Evolutionary conservation across 495 filamentous ascomycete species (phyloP), one percentile per base, ranked within the genome.

Genomic region (Astrothelium subdiscretum): DNA sequence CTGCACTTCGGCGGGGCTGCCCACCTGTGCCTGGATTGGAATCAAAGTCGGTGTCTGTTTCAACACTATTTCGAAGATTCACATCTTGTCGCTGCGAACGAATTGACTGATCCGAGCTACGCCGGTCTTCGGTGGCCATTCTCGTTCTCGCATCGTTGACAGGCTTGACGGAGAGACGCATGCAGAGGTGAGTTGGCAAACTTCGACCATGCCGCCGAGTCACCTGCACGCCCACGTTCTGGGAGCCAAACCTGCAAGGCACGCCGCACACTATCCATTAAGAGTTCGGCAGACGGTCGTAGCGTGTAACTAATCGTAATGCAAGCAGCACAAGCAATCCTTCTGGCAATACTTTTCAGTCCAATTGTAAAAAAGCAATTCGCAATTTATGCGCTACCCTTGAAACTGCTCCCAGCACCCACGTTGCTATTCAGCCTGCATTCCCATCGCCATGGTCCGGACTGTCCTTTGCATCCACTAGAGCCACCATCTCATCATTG

Each of bases 141-240:
- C 15, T 26, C 48, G 22, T 20, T 5, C 24, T 54, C 48, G 24
- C 48, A 54, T 54, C 48, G 24, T 54, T 29, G 48, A 54, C 48
- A 54, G 24, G 48, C 48, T 54, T 29, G 48, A 11, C 24, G 48
- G 20, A 26, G 48, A 54, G 48, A 54, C 48, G 20, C 48, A 54
- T 54, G 48, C 48, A 54, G 48, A 8, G 48, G 48, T 54, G 48
- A 54, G 48, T 54, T 54, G 48, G 48, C 48, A 54, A 20, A 54
- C 48, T 27, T 54, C 48, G 48, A 54, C 48, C 48, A 54, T 54
- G 48, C 24, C 48, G 12, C 48, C 48, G 48, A 29, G 48, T 54
- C 48, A 54, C 48, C 48, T 54, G 48, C 48, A 54, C 48, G 12
- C 20, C 8, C 22, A 54, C 48, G 22, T 54, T 54, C 48, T 54